A percentile compares a stretch with the other conserved stretches of the same genome.
phyloP scores from a whole-genome alignment of 441 rosid genomes.

The Croton setiger region DNA sequence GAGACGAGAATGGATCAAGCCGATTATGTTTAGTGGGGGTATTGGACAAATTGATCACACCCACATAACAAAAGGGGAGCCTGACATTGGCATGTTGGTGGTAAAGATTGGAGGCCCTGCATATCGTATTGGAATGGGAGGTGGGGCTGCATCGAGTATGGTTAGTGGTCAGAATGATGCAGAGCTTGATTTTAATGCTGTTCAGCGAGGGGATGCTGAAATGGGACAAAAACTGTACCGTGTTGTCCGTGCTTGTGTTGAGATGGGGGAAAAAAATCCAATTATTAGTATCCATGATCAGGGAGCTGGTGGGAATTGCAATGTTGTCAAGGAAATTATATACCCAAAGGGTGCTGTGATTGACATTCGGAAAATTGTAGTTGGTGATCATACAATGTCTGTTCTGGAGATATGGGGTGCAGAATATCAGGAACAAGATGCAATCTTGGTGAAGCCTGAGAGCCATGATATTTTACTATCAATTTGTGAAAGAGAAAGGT shows the following conservation, averaged over 20 bases:
- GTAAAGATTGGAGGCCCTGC: slow-evolving; percentile 99
- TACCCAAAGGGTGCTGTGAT: slow-evolving; percentile 92
- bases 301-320: slow-evolving; percentile 98
- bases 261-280: slow-evolving; percentile 90
- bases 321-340: slow-evolving; percentile 93
- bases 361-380: slow-evolving; percentile 75
- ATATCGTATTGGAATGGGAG: slow-evolving; percentile 97
- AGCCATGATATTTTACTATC: slow-evolving; percentile 60
- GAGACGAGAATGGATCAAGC: slow-evolving; percentile 96
- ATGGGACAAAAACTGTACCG: slow-evolving; percentile 96
- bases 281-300: slow-evolving; percentile 97
- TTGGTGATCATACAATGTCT: slow-evolving; percentile 95
- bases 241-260: slow-evolving; percentile 86
- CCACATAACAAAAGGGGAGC: slow-evolving; percentile 80
- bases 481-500: slow-evolving; percentile 91
- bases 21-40: slow-evolving; percentile 95
- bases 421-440: slow-evolving; percentile 99
- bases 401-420: slow-evolving; percentile 99
- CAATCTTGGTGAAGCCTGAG: slow-evolving; percentile 87
- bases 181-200: slow-evolving; percentile 96
- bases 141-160: slow-evolving; percentile 98
- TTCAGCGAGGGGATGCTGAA: slow-evolving; percentile 97
- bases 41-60: slow-evolving; percentile 92
- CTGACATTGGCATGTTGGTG: slow-evolving; percentile 88
- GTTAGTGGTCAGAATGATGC: slow-evolving; percentile 96